Conservation (phyloP, 257 asterid species). For the Gentiana macrophylla region DNA sequence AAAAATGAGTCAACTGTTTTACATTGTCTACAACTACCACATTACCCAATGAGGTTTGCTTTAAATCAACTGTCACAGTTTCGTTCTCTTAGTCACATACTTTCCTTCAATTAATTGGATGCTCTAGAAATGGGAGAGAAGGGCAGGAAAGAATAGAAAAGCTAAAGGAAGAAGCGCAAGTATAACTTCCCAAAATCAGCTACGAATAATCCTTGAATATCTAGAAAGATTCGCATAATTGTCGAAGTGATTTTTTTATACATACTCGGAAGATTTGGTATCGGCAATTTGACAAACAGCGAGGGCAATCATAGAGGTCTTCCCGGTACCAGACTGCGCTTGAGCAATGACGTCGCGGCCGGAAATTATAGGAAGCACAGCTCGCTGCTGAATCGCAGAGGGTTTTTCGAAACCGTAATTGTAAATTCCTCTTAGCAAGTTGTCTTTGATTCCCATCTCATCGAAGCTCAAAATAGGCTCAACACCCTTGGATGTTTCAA, state of each 20-base stretch:
- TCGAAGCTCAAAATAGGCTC: constrained; percentile 72
- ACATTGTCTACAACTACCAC: no score
- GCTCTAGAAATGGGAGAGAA: no score
- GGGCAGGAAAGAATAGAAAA: not conserved
- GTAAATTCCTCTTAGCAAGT: constrained; percentile 23
- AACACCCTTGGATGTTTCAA: constrained; percentile 80
- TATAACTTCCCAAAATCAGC: no score
- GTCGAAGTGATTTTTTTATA: not conserved
- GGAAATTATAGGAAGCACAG: not conserved
- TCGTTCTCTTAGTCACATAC: no score
- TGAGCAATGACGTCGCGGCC: not conserved
- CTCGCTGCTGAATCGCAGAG: not conserved
- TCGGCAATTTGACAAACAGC: not conserved
- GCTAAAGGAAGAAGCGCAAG: constrained; percentile 2
- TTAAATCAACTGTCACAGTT: no score
- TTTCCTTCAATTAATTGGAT: no score
- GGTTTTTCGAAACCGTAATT: not conserved
- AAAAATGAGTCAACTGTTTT: no score
- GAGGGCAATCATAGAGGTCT: not conserved
- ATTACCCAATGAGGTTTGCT: no score
- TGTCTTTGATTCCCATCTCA: constrained; percentile 84
- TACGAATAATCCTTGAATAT: no score
- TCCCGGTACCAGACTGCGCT: not conserved
- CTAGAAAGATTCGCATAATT: no score
- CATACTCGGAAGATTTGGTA: not conserved